These are phyloP conservation scores for Tricholoma flavovirens DNA, from an alignment of 768 basidiomycete genomes.

Conservation along the genomic window DNA sequence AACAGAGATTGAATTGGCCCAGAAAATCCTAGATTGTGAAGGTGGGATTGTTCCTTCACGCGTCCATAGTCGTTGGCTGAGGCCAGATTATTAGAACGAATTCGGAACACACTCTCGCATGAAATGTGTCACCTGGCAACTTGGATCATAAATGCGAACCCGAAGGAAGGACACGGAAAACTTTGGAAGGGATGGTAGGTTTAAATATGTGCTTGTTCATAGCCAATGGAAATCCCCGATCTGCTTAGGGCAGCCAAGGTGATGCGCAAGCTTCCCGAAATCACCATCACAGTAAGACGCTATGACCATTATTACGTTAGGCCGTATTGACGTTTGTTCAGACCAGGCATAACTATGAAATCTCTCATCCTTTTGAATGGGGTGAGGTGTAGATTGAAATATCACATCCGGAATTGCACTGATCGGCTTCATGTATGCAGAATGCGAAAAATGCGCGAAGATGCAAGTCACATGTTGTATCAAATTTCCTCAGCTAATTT, in stretches of 20 bases:
- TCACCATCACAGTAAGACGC: slow-evolving; percentile 56
- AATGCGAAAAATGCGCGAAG: slow-evolving; percentile 58
- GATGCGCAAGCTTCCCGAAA: slow-evolving; percentile 62
- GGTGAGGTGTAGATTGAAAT: slow-evolving; percentile 36
- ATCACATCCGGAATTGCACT: background rate
- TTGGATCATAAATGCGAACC: slow-evolving; percentile 72
- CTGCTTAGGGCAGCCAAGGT: slow-evolving; percentile 59
- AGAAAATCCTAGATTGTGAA: slow-evolving; percentile 73
- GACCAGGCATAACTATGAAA: slow-evolving; percentile 74
- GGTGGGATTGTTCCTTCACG: slow-evolving; percentile 35
- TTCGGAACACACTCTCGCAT: slow-evolving; percentile 78
- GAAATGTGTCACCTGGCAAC: slow-evolving; percentile 91
- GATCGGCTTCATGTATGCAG: slow-evolving; percentile 28
- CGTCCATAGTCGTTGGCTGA: background rate
- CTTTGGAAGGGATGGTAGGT: slow-evolving; percentile 68
- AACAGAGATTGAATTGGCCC: slow-evolving; percentile 71
- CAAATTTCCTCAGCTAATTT: background rate
- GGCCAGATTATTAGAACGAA: slow-evolving; percentile 49
- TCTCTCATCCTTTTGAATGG: slow-evolving; percentile 69
- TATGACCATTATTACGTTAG: background rate
- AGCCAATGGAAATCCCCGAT: background rate
- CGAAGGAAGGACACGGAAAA: slow-evolving; percentile 68
- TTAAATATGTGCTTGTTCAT: background rate
- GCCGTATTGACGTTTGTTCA: slow-evolving; percentile 18
- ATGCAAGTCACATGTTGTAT: slow-evolving; percentile 34